Evolutionary conservation across 2,329 filamentous ascomycete genomes (phyloP).

Genomic region (Botrytis fragariae): DNA sequence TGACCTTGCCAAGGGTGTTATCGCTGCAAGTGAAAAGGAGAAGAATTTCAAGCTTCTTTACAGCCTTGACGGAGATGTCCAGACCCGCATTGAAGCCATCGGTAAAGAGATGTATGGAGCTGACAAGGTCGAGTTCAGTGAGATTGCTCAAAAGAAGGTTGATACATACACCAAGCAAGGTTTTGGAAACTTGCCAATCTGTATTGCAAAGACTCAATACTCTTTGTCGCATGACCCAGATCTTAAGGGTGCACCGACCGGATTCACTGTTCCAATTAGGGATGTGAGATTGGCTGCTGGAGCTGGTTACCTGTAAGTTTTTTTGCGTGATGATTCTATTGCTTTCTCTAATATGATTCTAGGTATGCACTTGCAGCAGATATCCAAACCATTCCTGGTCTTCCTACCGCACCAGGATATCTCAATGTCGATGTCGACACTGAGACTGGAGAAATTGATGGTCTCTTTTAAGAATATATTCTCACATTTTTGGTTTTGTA

Average conservation of each 20-base stretch:
- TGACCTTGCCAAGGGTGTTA: constrained; percentile 82
- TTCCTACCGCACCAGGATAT: constrained; percentile 93
- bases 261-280: constrained; percentile 90
- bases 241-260: constrained; percentile 90
- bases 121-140: constrained; percentile 83
- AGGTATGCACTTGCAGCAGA: constrained; percentile 92
- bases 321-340: not conserved
- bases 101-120: constrained; percentile 94
- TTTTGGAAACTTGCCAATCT: constrained; percentile 89
- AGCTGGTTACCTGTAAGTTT: constrained; percentile 79
- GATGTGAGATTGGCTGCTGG: constrained; percentile 93
- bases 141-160: constrained; percentile 92
- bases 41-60: constrained; percentile 90
- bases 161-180: constrained; percentile 92
- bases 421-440: constrained; percentile 84
- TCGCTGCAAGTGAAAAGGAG: constrained; percentile 76
- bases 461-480: constrained; percentile 68
- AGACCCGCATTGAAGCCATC: constrained; percentile 88
- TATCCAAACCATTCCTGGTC: constrained; percentile 95
- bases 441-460: constrained; percentile 82
- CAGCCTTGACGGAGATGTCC: constrained; percentile 71
- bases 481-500: not conserved
- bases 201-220: constrained; percentile 98
- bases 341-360: constrained; percentile 38
- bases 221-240: constrained; percentile 89